Base-by-base conservation (phyloP, 2,329 filamentous ascomycete species). In the Talaromyces sp. region DNA sequence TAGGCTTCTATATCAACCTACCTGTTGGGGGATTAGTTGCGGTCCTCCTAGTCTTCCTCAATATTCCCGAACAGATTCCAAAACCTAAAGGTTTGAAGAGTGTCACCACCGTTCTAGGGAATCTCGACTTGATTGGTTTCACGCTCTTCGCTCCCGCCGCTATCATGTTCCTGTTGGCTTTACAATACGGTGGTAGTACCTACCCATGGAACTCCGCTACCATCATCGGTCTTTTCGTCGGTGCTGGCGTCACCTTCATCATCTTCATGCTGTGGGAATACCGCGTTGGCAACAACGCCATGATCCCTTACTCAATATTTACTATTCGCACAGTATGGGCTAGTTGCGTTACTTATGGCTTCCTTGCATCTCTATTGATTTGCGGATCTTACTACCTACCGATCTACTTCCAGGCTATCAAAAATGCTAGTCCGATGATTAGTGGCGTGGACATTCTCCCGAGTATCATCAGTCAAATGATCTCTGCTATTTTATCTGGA, bases 371-470 rank as follows among this genome's bases (percentile, higher is more conserved):
- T 8, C 73, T 81, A 65, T 74, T 80, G 66, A 67, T 75, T 2
- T 68, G 71, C 7, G 75, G 76, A 5, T 67, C 81, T 1, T 83
- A 80, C 71, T 83, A 81, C 69, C 72, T 83, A 0, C 80, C 81
- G 8, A 79, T 84, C 38, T 84, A 82, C 69, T 84, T 84, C 72
- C 82, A 84, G 70, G 72, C 74, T 1, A 74, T 82, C 8, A 68
- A 71, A 22, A 72, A 73, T 56, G 71, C 73, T 3, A 72, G 69
- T 7, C 71, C 80, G 1, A 69, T 72, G 17, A 62, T 69, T 19
- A 77, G 73, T 22, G 80, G 80, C 19, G 71, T 82, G 17, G 69
- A 74, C 56, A 80, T 78, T 63, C 69, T 82, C 7, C 76, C 80
- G 19, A 69, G 78, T 27, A 75, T 82, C 4, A 64, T 84, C 3